These are phyloP conservation scores for Claviceps pazoutovae DNA, from an alignment of 2,329 filamentous ascomycete species.

Conservation along the genomic window DNA sequence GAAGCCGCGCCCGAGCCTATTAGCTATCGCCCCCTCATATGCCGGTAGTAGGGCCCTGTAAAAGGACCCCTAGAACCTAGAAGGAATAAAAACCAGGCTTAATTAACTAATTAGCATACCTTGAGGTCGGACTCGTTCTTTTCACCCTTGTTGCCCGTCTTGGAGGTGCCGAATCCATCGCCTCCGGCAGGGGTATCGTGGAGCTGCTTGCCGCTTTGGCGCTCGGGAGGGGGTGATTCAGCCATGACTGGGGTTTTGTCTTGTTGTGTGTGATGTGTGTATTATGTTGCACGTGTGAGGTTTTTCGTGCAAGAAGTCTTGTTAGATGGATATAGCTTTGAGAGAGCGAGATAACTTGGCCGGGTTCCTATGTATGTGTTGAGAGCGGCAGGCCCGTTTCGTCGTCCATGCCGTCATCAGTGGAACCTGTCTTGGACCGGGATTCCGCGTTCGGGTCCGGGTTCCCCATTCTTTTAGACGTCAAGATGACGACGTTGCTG, in stretches of 20 bases:
- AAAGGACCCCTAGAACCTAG: no score
- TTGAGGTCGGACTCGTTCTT: conserved; percentile 37
- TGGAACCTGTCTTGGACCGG: no score
- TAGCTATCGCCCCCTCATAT: neutral
- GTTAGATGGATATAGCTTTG: no score
- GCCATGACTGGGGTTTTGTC: conserved; percentile 43
- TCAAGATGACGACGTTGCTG: neutral
- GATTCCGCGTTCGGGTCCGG: no score
- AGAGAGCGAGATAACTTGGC: no score
- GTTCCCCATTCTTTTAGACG: neutral
- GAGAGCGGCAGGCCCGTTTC: neutral
- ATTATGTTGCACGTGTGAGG: no score
- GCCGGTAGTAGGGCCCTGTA: no score
- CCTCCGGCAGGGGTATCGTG: conserved; percentile 41
- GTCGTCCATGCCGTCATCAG: neutral
- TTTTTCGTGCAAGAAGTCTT: no score
- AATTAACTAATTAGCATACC: conserved; percentile 19
- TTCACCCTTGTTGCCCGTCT: conserved; percentile 38
- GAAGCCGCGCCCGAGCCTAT: neutral
- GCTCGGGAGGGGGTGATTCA: conserved; percentile 63
- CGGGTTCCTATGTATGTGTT: neutral
- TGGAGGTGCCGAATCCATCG: conserved; percentile 43
- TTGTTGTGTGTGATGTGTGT: conserved; percentile 11
- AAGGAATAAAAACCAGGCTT: neutral
- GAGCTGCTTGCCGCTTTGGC: conserved; percentile 50